phyloP scores from a whole-genome alignment of 768 basidiomycete species.

The Punctularia strigosozonata region DNA sequence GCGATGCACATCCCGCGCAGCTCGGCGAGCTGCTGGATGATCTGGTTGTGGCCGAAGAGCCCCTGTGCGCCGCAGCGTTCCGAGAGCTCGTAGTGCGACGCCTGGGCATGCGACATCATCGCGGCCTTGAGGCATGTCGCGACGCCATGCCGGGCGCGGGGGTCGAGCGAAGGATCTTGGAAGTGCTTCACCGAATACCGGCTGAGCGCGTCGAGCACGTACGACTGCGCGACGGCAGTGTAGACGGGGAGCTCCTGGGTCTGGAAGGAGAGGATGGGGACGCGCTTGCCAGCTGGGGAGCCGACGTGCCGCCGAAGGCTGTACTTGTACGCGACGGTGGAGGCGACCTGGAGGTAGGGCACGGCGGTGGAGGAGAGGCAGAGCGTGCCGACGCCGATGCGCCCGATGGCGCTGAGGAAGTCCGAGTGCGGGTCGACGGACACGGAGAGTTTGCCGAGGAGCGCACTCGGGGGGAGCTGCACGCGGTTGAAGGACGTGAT shows the following conservation, averaged over 20 bases:
- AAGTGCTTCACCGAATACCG: slow-evolving; percentile 31
- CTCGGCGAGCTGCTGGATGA: slow-evolving; percentile 25
- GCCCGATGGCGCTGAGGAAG: slow-evolving; percentile 10
- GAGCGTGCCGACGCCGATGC: slow-evolving; percentile 14
- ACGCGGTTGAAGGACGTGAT: slow-evolving; percentile 21
- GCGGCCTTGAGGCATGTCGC: slow-evolving; percentile 46
- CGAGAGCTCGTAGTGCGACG: slow-evolving; percentile 37
- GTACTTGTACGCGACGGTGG: slow-evolving; percentile 46
- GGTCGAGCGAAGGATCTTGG: slow-evolving; percentile 26
- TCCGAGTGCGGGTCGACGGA: slow-evolving; percentile 5
- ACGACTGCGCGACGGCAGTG: slow-evolving; percentile 36
- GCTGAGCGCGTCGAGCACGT: slow-evolving; percentile 33
- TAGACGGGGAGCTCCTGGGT: slow-evolving; percentile 54
- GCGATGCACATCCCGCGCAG: slow-evolving; percentile 24
- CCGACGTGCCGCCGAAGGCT: slow-evolving; percentile 41
- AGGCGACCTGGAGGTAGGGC: slow-evolving; percentile 38
- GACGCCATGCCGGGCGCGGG: slow-evolving; percentile 40
- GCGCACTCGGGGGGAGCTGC: slow-evolving; percentile 14
- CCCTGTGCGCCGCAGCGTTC: slow-evolving; percentile 62
- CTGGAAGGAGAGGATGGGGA: slow-evolving; percentile 49
- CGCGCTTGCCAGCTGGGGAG: slow-evolving; percentile 27
- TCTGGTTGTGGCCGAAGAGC: slow-evolving; percentile 51
- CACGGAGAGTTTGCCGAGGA: slow-evolving; percentile 12
- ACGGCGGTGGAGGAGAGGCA: slow-evolving; percentile 16
- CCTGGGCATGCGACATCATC: slow-evolving; percentile 40